Conservation (phyloP, 371 early-diverging fungal species). For the Circinella minor region DNA sequence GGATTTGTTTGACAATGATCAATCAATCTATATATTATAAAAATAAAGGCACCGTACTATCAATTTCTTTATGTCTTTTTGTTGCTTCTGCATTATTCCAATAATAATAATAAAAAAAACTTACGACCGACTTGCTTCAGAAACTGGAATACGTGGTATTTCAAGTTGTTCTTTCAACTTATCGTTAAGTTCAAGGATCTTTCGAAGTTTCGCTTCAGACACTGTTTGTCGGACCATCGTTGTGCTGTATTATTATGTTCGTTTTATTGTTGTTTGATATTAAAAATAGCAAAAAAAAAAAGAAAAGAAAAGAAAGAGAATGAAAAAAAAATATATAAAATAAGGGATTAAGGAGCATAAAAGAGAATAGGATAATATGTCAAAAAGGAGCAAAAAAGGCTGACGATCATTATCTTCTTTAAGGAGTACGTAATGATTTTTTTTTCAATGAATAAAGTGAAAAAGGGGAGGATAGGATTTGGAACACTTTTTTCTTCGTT, state of each 20-base stretch:
- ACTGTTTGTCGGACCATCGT: constrained; percentile 33
- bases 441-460: too few relatives aligned
- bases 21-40: constrained; percentile 32
- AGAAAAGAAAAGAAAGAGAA: background rate
- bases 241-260: too few relatives aligned
- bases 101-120: constrained; percentile 15
- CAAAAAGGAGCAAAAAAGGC: background rate
- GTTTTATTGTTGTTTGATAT: too few relatives aligned
- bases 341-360: background rate
- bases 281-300: background rate
- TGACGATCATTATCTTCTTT: background rate
- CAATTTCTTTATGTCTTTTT: background rate
- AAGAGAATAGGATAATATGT: background rate
- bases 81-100: background rate
- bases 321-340: constrained; percentile 1
- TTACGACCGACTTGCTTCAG: constrained; percentile 58
- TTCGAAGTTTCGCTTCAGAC: constrained; percentile 49
- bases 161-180: constrained; percentile 52
- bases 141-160: constrained; percentile 50
- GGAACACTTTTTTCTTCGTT: too few relatives aligned
- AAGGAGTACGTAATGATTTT: too few relatives aligned
- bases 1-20: constrained; percentile 53
- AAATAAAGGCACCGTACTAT: too few relatives aligned
- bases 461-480: too few relatives aligned
- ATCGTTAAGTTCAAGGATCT: constrained; percentile 48